Conservation (phyloP, 805 yeast species). For the Ogataea henricii region DNA sequence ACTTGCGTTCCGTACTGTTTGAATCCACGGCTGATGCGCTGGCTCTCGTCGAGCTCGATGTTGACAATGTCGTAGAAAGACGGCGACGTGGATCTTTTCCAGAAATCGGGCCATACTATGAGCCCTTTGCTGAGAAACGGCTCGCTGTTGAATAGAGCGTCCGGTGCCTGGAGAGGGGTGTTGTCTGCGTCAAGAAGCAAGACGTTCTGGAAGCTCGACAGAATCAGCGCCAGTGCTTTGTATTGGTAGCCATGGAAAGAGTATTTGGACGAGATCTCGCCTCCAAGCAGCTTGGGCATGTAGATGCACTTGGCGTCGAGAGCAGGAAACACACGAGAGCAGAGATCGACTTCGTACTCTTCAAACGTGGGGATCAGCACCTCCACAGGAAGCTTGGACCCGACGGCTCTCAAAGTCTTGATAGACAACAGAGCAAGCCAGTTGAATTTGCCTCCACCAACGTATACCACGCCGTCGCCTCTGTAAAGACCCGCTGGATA, state of each 20-base stretch:
- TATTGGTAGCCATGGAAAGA: conserved; percentile 62
- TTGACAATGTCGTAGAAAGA: conserved; percentile 49
- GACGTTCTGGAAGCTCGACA: conserved; percentile 69
- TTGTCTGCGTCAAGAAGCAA: conserved; percentile 74
- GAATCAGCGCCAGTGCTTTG: conserved; percentile 64
- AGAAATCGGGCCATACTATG: conserved; percentile 48
- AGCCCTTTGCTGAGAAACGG: conserved; percentile 55
- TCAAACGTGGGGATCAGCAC: conserved; percentile 71
- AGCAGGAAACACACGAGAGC: conserved; percentile 59
- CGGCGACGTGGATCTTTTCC: conserved; percentile 59
- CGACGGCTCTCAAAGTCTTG: conserved; percentile 59
- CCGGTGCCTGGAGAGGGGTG: conserved; percentile 64
- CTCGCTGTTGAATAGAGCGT: conserved; percentile 53
- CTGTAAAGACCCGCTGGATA: conserved; percentile 47
- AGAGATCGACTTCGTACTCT: conserved; percentile 70
- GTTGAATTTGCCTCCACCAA: conserved; percentile 78
- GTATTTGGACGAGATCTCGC: conserved; percentile 43
- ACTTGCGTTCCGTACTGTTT: conserved; percentile 36
- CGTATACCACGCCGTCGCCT: conserved; percentile 64
- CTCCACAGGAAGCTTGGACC: conserved; percentile 75
- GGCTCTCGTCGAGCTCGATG: conserved; percentile 43
- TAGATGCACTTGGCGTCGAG: conserved; percentile 66
- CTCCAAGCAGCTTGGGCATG: conserved; percentile 59
- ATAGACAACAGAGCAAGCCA: conserved; percentile 68
- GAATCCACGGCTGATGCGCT: conserved; percentile 42